Conservation (phyloP, 1,284 basidiomycete species). For the Stereum hirsutum region DNA sequence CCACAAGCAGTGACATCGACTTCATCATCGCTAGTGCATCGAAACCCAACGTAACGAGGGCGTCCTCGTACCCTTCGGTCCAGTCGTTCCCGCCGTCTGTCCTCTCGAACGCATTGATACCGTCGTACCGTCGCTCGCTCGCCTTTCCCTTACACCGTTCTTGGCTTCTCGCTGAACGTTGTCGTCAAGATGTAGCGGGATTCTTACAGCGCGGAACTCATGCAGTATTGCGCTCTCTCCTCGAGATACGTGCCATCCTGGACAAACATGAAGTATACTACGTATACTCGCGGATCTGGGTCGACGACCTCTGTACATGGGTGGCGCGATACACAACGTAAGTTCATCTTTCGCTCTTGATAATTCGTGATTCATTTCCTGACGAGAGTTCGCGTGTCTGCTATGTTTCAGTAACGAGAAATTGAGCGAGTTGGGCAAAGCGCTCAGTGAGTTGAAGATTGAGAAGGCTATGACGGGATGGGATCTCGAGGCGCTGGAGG, state of each 20-base stretch:
- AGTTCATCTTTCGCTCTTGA: constrained; percentile 2
- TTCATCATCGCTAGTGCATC: too few species aligned
- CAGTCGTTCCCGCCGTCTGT: constrained; percentile 39
- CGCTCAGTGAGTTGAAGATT: constrained; percentile 31
- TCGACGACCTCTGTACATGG: constrained; percentile 76
- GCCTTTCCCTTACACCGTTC: constrained; percentile 72
- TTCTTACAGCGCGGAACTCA: constrained; percentile 52
- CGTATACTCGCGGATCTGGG: constrained; percentile 74
- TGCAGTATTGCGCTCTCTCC: constrained; percentile 47
- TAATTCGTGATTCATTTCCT: constrained; percentile 3
- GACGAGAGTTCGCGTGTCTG: background rate
- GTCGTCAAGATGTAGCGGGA: constrained; percentile 52
- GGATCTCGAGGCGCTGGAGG: constrained; percentile 61
- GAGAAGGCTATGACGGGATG: constrained; percentile 53
- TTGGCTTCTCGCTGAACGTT: constrained; percentile 58
- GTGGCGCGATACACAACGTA: constrained; percentile 50
- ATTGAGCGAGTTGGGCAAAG: constrained; percentile 35
- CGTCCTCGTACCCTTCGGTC: too few species aligned
- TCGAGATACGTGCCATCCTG: constrained; percentile 61
- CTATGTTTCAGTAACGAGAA: constrained; percentile 39
- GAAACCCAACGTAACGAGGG: too few species aligned
- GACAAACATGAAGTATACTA: constrained; percentile 79
- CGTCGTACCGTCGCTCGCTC: constrained; percentile 65
- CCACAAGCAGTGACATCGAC: background rate
- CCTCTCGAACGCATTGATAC: constrained; percentile 37